Conservation (phyloP, 768 basidiomycete genomes). For the Cytidiella melzeri region DNA sequence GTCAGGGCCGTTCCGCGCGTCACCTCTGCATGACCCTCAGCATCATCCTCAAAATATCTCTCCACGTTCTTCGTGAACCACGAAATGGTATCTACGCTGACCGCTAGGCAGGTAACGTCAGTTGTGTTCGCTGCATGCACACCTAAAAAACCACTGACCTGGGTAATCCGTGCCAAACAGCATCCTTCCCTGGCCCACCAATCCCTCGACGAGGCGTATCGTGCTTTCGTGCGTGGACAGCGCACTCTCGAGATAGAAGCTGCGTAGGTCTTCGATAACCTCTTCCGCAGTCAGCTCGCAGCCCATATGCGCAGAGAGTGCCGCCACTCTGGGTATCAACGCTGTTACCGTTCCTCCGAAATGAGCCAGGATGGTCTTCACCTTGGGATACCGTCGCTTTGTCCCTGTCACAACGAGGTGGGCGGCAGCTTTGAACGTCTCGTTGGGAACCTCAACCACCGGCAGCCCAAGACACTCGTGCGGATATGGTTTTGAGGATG, state of each 20-base stretch:
- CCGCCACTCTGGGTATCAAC: conserved; percentile 64
- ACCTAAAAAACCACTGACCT: conserved; percentile 34
- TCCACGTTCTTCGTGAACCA: conserved; percentile 60
- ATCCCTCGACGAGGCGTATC: conserved; percentile 35
- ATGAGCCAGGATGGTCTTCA: conserved; percentile 67
- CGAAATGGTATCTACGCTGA: conserved; percentile 43
- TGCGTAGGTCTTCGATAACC: conserved; percentile 61
- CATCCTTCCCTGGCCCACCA: conserved; percentile 44
- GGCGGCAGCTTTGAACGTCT: conserved; percentile 77
- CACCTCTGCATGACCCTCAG: conserved; percentile 36
- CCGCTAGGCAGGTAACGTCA: conserved; percentile 35
- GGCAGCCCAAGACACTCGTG: conserved; percentile 62
- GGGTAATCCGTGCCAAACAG: conserved; percentile 77
- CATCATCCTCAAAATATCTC: conserved; percentile 38
- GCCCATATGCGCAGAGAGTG: conserved; percentile 65
- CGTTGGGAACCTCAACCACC: conserved; percentile 69
- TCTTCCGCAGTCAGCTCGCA: conserved; percentile 56
- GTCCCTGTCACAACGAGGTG: conserved; percentile 69
- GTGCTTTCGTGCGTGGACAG: conserved; percentile 51
- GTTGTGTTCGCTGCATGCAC: background rate
- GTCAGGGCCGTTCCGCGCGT: conserved; percentile 43
- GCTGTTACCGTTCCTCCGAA: conserved; percentile 64
- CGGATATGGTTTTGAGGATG: conserved; percentile 58
- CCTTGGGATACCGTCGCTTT: conserved; percentile 53
- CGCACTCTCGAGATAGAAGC: conserved; percentile 73